Percentiles rank a stretch among this genome's conserved stretches.
These are phyloP conservation scores for Penicillium psychrosexuale DNA, from an alignment of 2,329 filamentous ascomycete genomes.

Conservation along the genomic window DNA sequence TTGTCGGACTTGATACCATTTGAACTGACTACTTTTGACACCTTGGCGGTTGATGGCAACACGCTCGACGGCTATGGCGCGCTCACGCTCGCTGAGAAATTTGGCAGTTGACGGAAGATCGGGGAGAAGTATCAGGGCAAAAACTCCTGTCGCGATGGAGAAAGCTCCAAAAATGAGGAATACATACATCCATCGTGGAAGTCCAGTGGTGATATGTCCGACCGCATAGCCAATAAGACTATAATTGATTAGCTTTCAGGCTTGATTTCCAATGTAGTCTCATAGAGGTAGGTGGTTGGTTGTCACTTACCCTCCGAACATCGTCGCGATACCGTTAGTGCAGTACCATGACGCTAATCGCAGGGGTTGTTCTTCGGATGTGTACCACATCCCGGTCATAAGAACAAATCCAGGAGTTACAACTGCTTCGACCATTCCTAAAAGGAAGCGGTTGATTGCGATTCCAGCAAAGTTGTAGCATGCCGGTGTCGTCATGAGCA, in stretches of 20 bases:
- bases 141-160: conserved; percentile 38
- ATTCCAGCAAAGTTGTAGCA: conserved; percentile 46
- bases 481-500: conserved; percentile 47
- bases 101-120: conserved; percentile 46
- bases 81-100: conserved; percentile 50
- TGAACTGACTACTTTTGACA: conserved; percentile 53
- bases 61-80: conserved; percentile 53
- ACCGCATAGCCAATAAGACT: conserved; percentile 56
- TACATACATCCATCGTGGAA: conserved; percentile 56
- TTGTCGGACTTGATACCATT: conserved; percentile 48
- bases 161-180: conserved; percentile 54
- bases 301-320: conserved; percentile 53
- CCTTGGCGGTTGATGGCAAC: conserved; percentile 53
- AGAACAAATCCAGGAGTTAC: conserved; percentile 52
- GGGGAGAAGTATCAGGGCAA: conserved; percentile 40
- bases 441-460: conserved; percentile 45
- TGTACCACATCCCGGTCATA: conserved; percentile 53
- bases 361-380: conserved; percentile 48
- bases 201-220: conserved; percentile 55
- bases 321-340: conserved; percentile 59
- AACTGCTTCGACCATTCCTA: conserved; percentile 49
- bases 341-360: conserved; percentile 57
- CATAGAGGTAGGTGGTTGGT: neutral
- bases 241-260: neutral
- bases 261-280: neutral